Conservation (phyloP, 768 basidiomycete species). For the Leccinellum luteum region DNA sequence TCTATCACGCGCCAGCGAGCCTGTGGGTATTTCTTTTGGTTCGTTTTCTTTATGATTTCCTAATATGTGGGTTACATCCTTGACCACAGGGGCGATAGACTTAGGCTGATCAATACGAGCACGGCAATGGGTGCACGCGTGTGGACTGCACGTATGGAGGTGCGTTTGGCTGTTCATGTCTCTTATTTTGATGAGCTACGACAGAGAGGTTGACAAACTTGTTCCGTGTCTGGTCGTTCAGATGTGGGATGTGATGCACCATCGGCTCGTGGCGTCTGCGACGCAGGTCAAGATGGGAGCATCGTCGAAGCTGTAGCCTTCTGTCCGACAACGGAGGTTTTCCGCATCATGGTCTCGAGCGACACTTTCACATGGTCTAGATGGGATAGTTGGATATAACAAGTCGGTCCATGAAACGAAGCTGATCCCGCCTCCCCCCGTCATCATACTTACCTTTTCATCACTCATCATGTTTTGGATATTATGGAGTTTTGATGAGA, state of each 20-base stretch:
- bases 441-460: neutral
- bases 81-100: conserved; percentile 38
- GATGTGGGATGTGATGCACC: conserved; percentile 43
- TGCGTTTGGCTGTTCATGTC: conserved; percentile 13
- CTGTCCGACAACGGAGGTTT: neutral
- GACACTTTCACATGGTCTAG: neutral
- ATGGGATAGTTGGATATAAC: neutral
- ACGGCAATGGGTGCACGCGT: conserved; percentile 29
- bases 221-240: conserved; percentile 7
- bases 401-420: neutral
- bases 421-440: neutral
- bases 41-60: neutral
- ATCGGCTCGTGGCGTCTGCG: conserved; percentile 42
- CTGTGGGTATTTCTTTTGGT: conserved; percentile 28
- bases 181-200: neutral
- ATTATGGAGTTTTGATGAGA: neutral
- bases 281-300: conserved; percentile 42
- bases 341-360: neutral
- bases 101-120: conserved; percentile 42
- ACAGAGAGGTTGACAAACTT: neutral
- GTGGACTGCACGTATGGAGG: conserved; percentile 40
- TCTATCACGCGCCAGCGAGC: conserved; percentile 43
- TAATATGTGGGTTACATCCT: neutral
- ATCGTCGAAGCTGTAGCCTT: conserved; percentile 21
- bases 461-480: neutral